Base-by-base conservation (phyloP, 768 basidiomycete genomes). In the Dacryopinax primogenitus region DNA sequence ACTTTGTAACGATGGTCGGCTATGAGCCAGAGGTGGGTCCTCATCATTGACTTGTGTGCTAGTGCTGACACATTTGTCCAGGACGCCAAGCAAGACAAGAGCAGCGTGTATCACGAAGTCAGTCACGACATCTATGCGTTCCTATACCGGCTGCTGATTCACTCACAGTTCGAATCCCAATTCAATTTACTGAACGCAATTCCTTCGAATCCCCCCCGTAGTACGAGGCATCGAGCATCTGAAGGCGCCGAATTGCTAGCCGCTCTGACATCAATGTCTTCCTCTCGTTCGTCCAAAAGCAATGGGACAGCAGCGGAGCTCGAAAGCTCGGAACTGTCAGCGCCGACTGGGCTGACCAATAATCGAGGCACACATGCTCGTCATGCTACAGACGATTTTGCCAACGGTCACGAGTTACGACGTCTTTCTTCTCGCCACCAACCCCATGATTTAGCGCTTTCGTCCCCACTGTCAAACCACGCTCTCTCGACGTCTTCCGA, bases 51-150 rank as follows among this genome's bases (percentile, higher is more conserved):
- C 23, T n/a, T 37, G 18, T 72, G 63, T 4, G 21, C n/a, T 62
- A 63, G 1, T 32, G 33, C 13, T 44, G 21, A 30, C 39, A 7
- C 21, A 9, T 51, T 33, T 33, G 26, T 28, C 21, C 67, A 91
- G 90, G 76, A 75, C 34, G 88, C 88, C 4, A 93, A 93, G 72
- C 66, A 75, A 63, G 90, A 94, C 68, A 82, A 82, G 33, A 84
- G 86, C 13, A 73, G 75, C 32, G 88, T 88, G n/a, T 92, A 87
- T 70, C 79, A 81, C 68, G 79, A 87, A 76, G 92, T 92, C 67
- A 62, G 83, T 41, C 16, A 13, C 9, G 34, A 21, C 9, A 6
- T 26, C 36, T 23, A 26, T n/a, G 39, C 28, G 62, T 33, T 58
- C 18, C 61, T 67, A 47, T 62, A 26, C 36, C 13, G 3, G 36